Conservation (phyloP, 257 asterid species). For the Capsicum baccatum region DNA sequence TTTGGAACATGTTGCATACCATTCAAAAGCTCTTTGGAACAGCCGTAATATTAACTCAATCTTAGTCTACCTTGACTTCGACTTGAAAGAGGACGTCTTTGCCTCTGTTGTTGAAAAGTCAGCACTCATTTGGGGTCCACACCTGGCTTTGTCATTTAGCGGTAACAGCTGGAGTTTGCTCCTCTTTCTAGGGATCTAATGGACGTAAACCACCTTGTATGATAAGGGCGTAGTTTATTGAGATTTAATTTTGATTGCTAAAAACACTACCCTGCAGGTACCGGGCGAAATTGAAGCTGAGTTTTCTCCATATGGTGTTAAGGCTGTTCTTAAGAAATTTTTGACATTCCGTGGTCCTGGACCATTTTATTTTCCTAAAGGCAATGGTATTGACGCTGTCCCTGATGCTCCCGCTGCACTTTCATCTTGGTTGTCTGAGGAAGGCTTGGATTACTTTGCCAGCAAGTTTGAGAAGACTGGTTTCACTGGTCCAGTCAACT, state of each 20-base stretch:
- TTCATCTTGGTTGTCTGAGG: constrained; percentile 56
- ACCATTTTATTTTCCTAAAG: constrained; percentile 27
- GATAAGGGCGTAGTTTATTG: neutral
- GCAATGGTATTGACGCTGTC: neutral
- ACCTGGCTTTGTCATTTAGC: neutral
- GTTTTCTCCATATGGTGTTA: constrained; percentile 18
- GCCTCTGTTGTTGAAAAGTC: too few relatives aligned
- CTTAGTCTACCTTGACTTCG: too few relatives aligned
- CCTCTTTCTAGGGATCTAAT: neutral
- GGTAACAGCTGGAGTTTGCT: neutral
- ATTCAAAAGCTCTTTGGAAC: too few relatives aligned
- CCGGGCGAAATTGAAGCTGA: constrained; percentile 31
- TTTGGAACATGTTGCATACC: too few relatives aligned
- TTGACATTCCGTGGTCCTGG: neutral
- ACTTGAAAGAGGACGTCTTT: too few relatives aligned
- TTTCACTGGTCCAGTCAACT: constrained; percentile 63
- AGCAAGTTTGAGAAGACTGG: constrained; percentile 47
- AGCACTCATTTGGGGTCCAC: too few relatives aligned
- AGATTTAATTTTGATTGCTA: neutral
- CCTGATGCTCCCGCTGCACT: constrained; percentile 29
- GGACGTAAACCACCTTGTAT: neutral
- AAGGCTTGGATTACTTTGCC: constrained; percentile 47
- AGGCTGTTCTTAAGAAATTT: neutral
- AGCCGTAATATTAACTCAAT: too few relatives aligned
- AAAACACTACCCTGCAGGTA: constrained; percentile 9